phyloP scores from a whole-genome alignment of 371 early-diverging fungal species.

The Apophysomyces trapeziformis region DNA sequence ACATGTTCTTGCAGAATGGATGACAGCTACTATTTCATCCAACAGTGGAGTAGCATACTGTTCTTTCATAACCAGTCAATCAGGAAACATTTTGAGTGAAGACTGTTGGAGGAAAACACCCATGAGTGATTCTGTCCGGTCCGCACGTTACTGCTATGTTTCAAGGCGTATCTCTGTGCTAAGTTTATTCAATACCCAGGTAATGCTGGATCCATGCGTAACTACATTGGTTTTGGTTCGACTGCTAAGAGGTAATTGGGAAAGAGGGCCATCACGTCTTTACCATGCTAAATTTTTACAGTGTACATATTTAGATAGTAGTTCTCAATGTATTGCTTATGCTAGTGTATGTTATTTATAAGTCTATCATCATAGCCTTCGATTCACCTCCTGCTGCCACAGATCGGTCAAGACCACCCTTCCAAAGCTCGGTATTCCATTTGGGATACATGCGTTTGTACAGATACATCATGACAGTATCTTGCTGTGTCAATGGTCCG shows the following conservation, averaged over 20 bases:
- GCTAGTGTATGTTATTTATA: background rate
- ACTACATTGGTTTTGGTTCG: no score
- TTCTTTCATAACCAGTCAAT: background rate
- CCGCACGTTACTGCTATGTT: no score
- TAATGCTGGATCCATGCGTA: no score
- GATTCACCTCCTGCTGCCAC: constrained; percentile 5
- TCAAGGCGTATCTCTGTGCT: no score
- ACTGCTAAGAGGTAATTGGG: no score
- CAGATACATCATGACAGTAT: constrained; percentile 92
- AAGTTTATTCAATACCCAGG: no score
- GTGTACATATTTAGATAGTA: background rate
- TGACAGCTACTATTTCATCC: background rate
- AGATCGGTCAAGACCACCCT: constrained; percentile 34
- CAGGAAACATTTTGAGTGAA: background rate
- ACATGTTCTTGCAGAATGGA: background rate
- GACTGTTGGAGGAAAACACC: background rate
- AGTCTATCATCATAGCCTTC: constrained; percentile 13
- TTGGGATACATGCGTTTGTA: constrained; percentile 97
- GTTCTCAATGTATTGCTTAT: background rate
- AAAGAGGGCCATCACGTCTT: background rate
- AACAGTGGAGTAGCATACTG: background rate
- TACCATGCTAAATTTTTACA: background rate
- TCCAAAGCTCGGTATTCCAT: constrained; percentile 69
- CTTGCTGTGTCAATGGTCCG: constrained; percentile 88
- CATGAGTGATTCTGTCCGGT: background rate